Percentiles rank a stretch among this genome's conserved stretches.
Conservation (phyloP, 371 early-diverging fungal species). For the Actinomortierella ambigua region DNA sequence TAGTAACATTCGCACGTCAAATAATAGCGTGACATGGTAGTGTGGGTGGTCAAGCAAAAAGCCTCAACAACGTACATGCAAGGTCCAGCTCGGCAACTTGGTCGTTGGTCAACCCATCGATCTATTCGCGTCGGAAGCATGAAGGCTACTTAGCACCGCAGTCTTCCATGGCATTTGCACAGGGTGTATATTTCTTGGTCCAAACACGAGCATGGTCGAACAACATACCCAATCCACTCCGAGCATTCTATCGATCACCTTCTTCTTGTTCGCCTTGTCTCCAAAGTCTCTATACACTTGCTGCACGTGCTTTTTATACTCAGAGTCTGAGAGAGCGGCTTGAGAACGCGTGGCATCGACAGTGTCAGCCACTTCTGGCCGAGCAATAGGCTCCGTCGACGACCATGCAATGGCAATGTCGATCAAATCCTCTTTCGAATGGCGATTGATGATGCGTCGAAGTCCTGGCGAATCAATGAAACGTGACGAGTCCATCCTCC, state of each 20-base stretch:
- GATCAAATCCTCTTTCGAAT: conserved; percentile 39
- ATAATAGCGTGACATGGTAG: too few species aligned
- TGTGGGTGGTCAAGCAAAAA: too few species aligned
- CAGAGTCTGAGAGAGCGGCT: background rate
- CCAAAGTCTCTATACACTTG: conserved; percentile 32
- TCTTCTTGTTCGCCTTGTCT: conserved; percentile 26
- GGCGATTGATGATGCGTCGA: conserved; percentile 36
- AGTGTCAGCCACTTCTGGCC: background rate
- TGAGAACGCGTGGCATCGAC: background rate
- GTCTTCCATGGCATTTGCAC: background rate
- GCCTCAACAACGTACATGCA: conserved; percentile 22
- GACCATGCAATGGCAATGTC: conserved; percentile 26
- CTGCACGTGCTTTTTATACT: conserved; percentile 14
- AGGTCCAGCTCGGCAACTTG: conserved; percentile 55
- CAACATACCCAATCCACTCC: conserved; percentile 36
- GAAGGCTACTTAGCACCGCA: too few species aligned
- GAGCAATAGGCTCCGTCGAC: conserved; percentile 16
- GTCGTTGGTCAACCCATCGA: conserved; percentile 43
- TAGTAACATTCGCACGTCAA: too few species aligned
- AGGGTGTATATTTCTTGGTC: background rate
- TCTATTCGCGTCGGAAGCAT: conserved; percentile 20
- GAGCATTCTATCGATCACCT: conserved; percentile 40
- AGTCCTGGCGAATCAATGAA: conserved; percentile 29
- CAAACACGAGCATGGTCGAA: background rate
- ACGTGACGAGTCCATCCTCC: too few species aligned